Evolutionary conservation across 2,329 filamentous ascomycete species (phyloP), one percentile per base, ranked within the genome.

Genomic region (Pestalotiopsis fici): DNA sequence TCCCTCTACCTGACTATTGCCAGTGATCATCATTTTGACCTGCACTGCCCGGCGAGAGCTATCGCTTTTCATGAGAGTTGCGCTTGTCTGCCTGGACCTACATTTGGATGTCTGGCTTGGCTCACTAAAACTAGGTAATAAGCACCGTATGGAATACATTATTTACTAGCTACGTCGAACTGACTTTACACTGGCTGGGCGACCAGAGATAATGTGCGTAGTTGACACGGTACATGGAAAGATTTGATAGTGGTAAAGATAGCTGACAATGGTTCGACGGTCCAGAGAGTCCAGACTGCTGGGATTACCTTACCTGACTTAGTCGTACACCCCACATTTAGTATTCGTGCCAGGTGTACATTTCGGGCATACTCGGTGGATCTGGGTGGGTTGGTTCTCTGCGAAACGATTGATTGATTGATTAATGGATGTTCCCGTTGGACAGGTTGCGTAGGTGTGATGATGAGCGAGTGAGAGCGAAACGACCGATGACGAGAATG

Each of bases 401-500:
- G 43, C 43, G 43, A 50, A 50, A 50, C 43, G 15, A 50, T 50
- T 21, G n/a, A 50, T 50, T 18, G 43, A 50, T 50, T 50, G 43
- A 43, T 43, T 12, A 50, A 18, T 21, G 7, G 18, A 21, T 50
- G 6, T 7, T 50, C 43, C 18, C 43, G 18, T 21, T 18, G 18
- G 18, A 18, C 43, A 50, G 55, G 27, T 57, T 23, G 23, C 13
- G 23, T 23, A 28, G 54, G 21, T 18, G 11, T 18, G 15, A 7
- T 25, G n/a, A 27, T 18, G 27, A 57, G 55, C 21, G 23, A 18
- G 55, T 11, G 23, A 31, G 28, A 31, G 25, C 18, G 57, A 59
- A 27, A 25, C 57, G 31, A 31, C 54, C 15, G 43, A 59, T 65
- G 63, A 65, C 63, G 63, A 65, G 28, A 25, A 65, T 65, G 63